Percentiles rank a stretch among this genome's conserved stretches.
These are phyloP conservation scores for Phytophthora meadii DNA, from an alignment of 352 stramenopile species.

Conservation along the genomic window DNA sequence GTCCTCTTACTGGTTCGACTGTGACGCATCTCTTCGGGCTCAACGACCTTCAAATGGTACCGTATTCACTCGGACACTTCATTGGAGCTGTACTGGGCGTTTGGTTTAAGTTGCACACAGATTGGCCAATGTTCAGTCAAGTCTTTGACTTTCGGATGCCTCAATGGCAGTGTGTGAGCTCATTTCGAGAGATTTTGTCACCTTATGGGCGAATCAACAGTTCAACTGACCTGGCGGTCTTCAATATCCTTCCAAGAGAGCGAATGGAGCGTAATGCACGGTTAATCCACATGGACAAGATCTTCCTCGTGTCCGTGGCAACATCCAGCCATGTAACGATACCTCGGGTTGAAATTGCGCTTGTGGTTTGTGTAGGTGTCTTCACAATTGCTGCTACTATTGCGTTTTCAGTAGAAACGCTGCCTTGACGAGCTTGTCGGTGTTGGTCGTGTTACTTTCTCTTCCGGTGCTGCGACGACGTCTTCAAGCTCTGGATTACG, in stretches of 20 bases:
- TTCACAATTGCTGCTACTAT: constrained; percentile 13
- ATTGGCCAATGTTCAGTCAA: constrained; percentile 40
- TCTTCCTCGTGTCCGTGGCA: constrained; percentile 64
- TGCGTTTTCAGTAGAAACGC: constrained; percentile 6
- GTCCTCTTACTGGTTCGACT: constrained; percentile 54
- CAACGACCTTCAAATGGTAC: constrained; percentile 29
- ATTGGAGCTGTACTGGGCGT: constrained; percentile 39
- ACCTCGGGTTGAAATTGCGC: constrained; percentile 28
- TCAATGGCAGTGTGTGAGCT: constrained; percentile 48
- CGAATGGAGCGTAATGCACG: constrained; percentile 48
- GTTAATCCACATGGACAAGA: constrained; percentile 61
- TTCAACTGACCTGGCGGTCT: constrained; percentile 59
- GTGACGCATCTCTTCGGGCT: constrained; percentile 40
- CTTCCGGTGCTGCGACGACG: constrained; percentile 12
- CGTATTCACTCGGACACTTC: constrained; percentile 38
- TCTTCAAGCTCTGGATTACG: constrained; percentile 52
- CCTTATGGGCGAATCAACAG: constrained; percentile 43
- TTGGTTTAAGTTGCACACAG: constrained; percentile 55
- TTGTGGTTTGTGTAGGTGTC: constrained; percentile 10
- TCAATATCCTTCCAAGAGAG: constrained; percentile 52
- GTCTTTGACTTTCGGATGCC: constrained; percentile 69
- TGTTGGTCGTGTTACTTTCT: neutral
- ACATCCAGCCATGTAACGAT: constrained; percentile 52
- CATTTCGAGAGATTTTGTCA: constrained; percentile 45
- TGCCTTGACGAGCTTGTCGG: neutral